phyloP scores from a whole-genome alignment of 192 early-diverging fungal genomes.

The Coemansia sp. region DNA sequence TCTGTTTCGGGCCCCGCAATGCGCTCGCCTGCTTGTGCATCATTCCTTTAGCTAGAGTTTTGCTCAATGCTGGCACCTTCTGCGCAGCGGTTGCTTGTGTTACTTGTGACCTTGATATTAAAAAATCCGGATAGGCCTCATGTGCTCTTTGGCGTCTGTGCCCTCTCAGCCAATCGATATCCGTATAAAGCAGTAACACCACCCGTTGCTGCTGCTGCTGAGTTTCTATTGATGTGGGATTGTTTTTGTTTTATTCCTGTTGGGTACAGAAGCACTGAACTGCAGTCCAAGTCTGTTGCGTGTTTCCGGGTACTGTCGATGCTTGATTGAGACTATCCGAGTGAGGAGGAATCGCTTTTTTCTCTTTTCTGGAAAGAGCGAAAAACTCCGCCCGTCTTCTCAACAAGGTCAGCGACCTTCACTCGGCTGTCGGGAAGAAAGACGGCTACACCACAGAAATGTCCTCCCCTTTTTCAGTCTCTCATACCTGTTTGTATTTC shows the following conservation, averaged over 20 bases:
- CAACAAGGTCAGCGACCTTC: no score
- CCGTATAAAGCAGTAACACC: neutral
- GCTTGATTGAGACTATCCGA: no score
- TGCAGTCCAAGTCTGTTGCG: neutral
- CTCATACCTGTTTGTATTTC: no score
- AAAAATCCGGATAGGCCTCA: conserved; percentile 13
- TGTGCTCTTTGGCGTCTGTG: neutral
- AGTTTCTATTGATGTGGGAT: neutral
- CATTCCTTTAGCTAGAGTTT: conserved; percentile 13
- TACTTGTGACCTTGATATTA: conserved; percentile 12
- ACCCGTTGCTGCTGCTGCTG: neutral
- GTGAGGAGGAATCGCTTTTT: no score
- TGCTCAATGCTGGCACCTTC: neutral
- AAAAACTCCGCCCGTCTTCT: no score
- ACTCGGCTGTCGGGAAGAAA: neutral
- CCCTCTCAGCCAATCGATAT: neutral
- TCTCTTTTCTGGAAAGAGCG: no score
- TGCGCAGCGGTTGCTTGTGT: conserved; percentile 1
- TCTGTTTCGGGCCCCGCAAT: conserved; percentile 13
- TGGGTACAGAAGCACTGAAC: neutral
- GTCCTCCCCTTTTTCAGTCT: no score
- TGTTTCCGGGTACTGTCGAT: neutral
- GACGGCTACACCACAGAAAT: no score
- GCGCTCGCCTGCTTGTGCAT: conserved; percentile 13
- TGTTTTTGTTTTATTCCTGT: neutral